Percentiles rank a stretch among this genome's conserved stretches.
phyloP scores from a whole-genome alignment of 345 rosid genomes.

The Murraya paniculata region DNA sequence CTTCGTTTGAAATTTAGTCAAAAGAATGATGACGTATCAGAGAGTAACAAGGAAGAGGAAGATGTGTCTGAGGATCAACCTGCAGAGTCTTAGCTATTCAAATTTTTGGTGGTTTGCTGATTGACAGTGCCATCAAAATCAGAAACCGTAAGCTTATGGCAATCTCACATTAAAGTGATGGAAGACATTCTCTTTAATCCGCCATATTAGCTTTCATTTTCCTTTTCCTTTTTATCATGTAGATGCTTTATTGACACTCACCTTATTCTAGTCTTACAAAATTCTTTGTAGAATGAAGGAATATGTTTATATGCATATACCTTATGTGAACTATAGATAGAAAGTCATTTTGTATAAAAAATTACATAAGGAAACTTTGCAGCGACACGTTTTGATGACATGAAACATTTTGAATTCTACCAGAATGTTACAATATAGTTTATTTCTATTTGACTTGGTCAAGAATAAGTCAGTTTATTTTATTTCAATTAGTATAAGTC shows the following conservation, averaged over 20 bases:
- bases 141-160: constrained; percentile 4
- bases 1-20: constrained; percentile 64
- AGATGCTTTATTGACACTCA: neutral
- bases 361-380: neutral
- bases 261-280: neutral
- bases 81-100: constrained; percentile 22
- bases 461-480: no score
- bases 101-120: constrained; percentile 7
- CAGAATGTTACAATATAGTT: no score
- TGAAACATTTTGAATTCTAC: no score
- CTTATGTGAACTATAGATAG: neutral
- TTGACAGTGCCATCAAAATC: constrained; percentile 6
- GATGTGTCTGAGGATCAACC: constrained; percentile 18
- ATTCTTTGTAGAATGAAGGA: neutral
- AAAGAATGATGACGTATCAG: constrained; percentile 41
- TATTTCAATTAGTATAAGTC: no score
- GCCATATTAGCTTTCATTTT: neutral
- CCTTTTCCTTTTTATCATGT: neutral
- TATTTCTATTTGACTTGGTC: no score
- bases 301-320: neutral
- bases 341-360: neutral
- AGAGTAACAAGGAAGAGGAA: constrained; percentile 27
- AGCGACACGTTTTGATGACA: neutral
- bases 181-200: constrained; percentile 11
- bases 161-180: constrained; percentile 2